Conservation (phyloP, 306 rosid genomes). For the Fragaria iinumae region DNA sequence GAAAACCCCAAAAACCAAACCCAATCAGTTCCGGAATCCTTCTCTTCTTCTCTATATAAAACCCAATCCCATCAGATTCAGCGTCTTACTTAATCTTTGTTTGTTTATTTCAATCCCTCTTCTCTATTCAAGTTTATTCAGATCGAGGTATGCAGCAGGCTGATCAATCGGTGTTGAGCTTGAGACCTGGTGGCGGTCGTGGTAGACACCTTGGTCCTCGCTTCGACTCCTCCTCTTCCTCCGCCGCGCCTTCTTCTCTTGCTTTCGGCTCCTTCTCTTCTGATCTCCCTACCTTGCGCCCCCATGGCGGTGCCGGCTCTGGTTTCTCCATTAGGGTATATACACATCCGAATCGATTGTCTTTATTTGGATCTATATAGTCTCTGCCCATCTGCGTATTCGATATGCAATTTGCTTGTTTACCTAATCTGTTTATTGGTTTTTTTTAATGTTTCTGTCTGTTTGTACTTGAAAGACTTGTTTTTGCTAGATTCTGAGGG, state of each 20-base stretch:
- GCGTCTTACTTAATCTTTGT: background rate
- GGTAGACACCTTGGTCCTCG: conserved; percentile 74
- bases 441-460: background rate
- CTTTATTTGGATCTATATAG: conserved; percentile 18
- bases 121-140: conserved; percentile 31
- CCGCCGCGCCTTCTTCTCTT: conserved; percentile 43
- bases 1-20: background rate
- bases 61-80: conserved; percentile 45
- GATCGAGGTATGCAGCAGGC: conserved; percentile 98
- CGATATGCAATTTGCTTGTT: background rate
- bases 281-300: conserved; percentile 59
- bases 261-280: conserved; percentile 67
- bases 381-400: background rate
- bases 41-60: background rate
- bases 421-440: background rate
- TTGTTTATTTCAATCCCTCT: conserved; percentile 8
- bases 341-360: background rate
- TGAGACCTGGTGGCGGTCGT: conserved; percentile 99
- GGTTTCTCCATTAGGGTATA: conserved; percentile 63
- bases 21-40: background rate
- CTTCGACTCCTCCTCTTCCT: conserved; percentile 59
- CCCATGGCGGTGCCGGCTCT: conserved; percentile 51
- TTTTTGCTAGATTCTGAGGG: background rate
- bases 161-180: conserved; percentile 79
- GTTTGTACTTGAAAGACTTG: background rate